Evolutionary conservation across 306 rosid genomes (phyloP), one percentile per base, ranked within the genome.

Genomic region (Delonix regia): DNA sequence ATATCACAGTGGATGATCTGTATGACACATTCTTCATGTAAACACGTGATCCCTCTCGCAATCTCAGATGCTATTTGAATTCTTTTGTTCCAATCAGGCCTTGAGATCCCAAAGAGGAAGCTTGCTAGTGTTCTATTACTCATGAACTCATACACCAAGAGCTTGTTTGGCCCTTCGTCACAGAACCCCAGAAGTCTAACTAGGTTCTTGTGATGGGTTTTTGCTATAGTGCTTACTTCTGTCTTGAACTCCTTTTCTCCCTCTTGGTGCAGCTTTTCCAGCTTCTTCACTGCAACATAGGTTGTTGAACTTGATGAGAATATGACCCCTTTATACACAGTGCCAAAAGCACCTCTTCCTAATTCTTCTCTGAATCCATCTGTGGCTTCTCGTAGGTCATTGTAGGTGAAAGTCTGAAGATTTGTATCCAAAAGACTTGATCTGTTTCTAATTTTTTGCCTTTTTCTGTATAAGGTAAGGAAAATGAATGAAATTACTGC

Each of bases 281-380:
- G 59, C 63, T 75, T 76, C 39, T 89, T 86, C 4, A 89, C 85
- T 16, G 90, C 93, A 22, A 89, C 80, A 41, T 36, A 60, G 52
- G 36, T 83, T 41, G 51, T 78, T 0, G 77, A 30, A n/a, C 64
- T 25, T 21, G 74, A 78, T 74, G 47, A 16, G 2, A 74, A 51
- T 38, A 38, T 65, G 21, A 78, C 83, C 63, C 83, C 86, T 78
- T 83, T 83, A 45, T 83, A 78, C 0, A 78, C 80, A 1, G 63
- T 79, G 62, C 83, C 81, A 14, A 73, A 78, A 78, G 80, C 60
- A 38, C 83, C 80, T 38, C 24, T 49, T 21, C 80, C 83, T 55
- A 78, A 4, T 51, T 18, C 47, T 59, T 83, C 80, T 70, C 61
- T 74, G 74, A 74, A 83, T 55, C 78, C 83, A n/a, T 22, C 8